These are phyloP conservation scores for Lobosporangium transversale DNA, from an alignment of 192 early-diverging fungal species.

Conservation along the genomic window DNA sequence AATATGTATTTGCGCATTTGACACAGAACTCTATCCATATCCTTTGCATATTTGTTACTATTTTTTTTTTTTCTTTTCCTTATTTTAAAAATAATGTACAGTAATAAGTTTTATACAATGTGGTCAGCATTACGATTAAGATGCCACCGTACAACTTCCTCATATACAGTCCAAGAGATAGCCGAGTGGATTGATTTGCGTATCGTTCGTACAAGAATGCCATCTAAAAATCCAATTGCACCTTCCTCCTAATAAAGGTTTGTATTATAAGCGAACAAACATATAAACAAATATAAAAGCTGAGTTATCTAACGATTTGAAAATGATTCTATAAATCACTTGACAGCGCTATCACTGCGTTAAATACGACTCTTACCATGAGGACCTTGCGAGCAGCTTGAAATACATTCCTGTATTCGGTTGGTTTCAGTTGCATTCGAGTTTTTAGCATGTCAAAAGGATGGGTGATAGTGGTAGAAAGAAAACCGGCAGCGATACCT, in stretches of 20 bases:
- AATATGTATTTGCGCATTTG: too few relatives aligned
- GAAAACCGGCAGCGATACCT: constrained; percentile 71
- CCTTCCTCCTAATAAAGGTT: constrained; percentile 73
- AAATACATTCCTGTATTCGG: constrained; percentile 67
- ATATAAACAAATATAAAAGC: neutral
- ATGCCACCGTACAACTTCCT: constrained; percentile 69
- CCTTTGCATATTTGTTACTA: too few relatives aligned
- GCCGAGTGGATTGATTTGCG: constrained; percentile 87
- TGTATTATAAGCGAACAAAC: neutral
- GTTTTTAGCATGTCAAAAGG: constrained; percentile 97
- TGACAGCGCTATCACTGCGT: too few relatives aligned
- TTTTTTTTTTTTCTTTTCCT: too few relatives aligned
- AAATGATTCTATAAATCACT: neutral
- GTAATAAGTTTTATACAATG: constrained; percentile 23
- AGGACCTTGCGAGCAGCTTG: constrained; percentile 60
- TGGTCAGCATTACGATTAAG: constrained; percentile 29
- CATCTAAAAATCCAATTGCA: constrained; percentile 81
- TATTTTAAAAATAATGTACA: too few relatives aligned
- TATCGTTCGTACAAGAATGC: constrained; percentile 81
- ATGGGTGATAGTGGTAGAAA: constrained; percentile 85
- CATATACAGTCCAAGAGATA: constrained; percentile 94
- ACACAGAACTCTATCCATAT: too few relatives aligned
- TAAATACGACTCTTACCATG: constrained; percentile 54
- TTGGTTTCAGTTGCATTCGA: constrained; percentile 88
- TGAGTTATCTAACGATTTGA: neutral